A percentile compares a stretch with the other conserved stretches of the same genome.
Evolutionary conservation across 1,284 basidiomycete species (phyloP).

Genomic region (Meripilus lineatus): DNA sequence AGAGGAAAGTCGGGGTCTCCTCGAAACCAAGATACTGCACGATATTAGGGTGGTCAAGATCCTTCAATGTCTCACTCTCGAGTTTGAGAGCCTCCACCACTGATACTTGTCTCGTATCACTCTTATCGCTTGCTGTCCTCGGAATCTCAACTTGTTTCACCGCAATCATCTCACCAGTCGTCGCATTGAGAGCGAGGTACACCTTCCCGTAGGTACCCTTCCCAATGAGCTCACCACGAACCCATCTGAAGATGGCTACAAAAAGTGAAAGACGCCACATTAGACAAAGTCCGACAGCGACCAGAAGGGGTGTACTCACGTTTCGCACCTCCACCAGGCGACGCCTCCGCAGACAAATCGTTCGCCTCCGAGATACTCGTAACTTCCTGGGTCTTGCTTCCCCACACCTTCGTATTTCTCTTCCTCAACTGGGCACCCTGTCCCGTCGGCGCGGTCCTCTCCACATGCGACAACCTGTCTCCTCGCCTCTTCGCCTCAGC

Average conservation of each 20-base stretch:
- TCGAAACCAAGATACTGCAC: constrained; percentile 99
- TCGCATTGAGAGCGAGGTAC: constrained; percentile 95
- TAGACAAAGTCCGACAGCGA: constrained; percentile 7
- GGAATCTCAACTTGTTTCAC: constrained; percentile 99
- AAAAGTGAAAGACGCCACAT: constrained; percentile 2
- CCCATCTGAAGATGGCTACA: constrained; percentile 94
- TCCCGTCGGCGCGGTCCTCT: constrained; percentile 40
- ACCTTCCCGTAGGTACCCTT: constrained; percentile 96
- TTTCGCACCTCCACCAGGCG: constrained; percentile 53
- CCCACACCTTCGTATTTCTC: constrained; percentile 95
- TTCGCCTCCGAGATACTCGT: constrained; percentile 62
- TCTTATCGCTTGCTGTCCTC: constrained; percentile 84
- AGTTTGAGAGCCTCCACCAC: constrained; percentile 91
- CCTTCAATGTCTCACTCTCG: constrained; percentile 94
- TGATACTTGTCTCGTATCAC: constrained; percentile 78
- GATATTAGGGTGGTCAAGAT: constrained; percentile 95
- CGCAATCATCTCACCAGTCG: constrained; percentile 98
- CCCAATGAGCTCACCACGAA: constrained; percentile 95
- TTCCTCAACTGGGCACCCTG: constrained; percentile 61
- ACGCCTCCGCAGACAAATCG: constrained; percentile 42
- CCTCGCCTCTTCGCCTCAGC: constrained; percentile 72
- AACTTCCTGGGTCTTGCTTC: constrained; percentile 90
- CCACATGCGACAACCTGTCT: constrained; percentile 52
- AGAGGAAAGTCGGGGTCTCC: constrained; percentile 84
- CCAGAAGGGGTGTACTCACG: constrained; percentile 39